Evolutionary conservation across 2,329 filamentous ascomycete genomes (phyloP).

Genomic region (Aspergillus persii): DNA sequence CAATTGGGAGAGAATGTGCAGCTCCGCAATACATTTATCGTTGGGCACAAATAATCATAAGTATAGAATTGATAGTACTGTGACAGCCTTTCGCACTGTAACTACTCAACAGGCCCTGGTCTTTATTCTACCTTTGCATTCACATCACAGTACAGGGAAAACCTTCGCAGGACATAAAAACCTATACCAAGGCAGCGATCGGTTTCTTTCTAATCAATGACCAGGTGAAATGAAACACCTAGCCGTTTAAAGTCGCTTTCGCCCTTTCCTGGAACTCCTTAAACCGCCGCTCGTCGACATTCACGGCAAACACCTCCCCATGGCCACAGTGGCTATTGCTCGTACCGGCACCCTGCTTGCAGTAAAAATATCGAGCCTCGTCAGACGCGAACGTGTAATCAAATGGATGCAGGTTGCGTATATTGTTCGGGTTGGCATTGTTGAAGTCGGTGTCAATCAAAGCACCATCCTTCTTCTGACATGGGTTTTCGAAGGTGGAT

Average conservation of each 20-base stretch:
- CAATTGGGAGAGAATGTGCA: no score
- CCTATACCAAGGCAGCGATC: neutral
- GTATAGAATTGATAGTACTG: no score
- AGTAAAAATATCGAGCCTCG: neutral
- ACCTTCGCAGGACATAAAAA: neutral
- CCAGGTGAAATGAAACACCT: no score
- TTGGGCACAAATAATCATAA: no score
- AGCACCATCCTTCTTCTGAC: neutral
- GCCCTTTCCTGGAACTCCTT: slow-evolving; percentile 19
- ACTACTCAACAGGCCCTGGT: no score
- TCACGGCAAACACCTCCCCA: neutral
- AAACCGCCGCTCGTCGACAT: neutral
- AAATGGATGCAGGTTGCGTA: neutral
- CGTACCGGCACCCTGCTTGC: neutral
- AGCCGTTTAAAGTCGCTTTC: neutral
- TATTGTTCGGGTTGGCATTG: neutral
- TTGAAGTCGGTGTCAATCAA: neutral
- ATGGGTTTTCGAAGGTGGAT: neutral
- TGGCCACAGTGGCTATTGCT: neutral
- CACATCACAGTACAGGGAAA: neutral
- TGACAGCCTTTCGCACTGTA: neutral
- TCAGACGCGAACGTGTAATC: neutral
- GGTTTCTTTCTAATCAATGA: no score
- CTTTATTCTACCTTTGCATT: neutral
- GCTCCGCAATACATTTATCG: no score